Conservation (phyloP, 805 yeast species). For the Scheffersomyces stipitis region DNA sequence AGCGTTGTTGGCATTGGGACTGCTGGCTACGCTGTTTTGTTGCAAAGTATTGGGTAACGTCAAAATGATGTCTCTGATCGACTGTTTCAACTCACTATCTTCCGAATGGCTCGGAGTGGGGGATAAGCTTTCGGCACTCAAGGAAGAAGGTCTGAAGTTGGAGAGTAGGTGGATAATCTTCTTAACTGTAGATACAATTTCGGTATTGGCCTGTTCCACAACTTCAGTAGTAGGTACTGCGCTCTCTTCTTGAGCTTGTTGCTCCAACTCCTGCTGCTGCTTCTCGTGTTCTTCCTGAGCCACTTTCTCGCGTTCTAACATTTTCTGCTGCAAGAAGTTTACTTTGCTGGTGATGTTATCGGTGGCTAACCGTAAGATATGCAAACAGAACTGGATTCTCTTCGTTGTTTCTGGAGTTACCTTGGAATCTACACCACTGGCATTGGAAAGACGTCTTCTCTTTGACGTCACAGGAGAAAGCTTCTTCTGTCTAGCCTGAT, state of each 20-base stretch:
- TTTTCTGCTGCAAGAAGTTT: slow-evolving; percentile 52
- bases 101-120: slow-evolving; percentile 12
- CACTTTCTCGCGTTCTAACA: slow-evolving; percentile 46
- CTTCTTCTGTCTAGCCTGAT: slow-evolving; percentile 26
- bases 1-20: slow-evolving; percentile 6
- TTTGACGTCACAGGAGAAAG: slow-evolving; percentile 4
- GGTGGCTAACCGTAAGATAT: slow-evolving; percentile 78
- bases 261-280: slow-evolving; percentile 11
- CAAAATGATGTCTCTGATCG: slow-evolving; percentile 76
- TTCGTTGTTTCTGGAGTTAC: slow-evolving; percentile 72
- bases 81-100: slow-evolving; percentile 47
- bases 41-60: slow-evolving; percentile 72
- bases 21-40: slow-evolving; percentile 40
- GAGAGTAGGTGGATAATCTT: slow-evolving; percentile 85
- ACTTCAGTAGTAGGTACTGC: slow-evolving; percentile 18
- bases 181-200: slow-evolving; percentile 84
- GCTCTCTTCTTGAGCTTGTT: slow-evolving; percentile 22
- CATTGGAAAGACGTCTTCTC: slow-evolving; percentile 23
- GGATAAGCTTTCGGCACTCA: slow-evolving; percentile 16
- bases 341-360: slow-evolving; percentile 70
- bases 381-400: slow-evolving; percentile 74
- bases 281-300: slow-evolving; percentile 20
- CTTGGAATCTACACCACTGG: slow-evolving; percentile 11
- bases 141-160: slow-evolving; percentile 56
- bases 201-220: slow-evolving; percentile 60